These are phyloP conservation scores for Elsinoe batatas DNA, from an alignment of 2,329 filamentous ascomycete genomes.

Conservation along the genomic window DNA sequence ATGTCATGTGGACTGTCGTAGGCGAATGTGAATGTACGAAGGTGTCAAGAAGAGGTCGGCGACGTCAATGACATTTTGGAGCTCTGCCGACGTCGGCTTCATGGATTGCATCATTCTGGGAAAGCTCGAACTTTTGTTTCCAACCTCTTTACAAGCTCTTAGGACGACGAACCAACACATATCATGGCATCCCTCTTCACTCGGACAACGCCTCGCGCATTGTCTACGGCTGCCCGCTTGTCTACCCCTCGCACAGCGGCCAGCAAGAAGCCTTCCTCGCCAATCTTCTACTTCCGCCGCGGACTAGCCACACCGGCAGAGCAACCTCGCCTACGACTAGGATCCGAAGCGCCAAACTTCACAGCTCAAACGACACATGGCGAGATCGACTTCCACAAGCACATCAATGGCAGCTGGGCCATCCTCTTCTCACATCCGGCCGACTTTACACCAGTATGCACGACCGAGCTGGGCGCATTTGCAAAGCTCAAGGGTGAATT, in stretches of 20 bases:
- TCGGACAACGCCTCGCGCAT: constrained; percentile 28
- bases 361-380: constrained; percentile 66
- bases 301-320: constrained; percentile 28
- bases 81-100: no score
- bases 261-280: constrained; percentile 21
- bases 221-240: constrained; percentile 20
- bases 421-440: constrained; percentile 76
- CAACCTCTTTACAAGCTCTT: neutral
- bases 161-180: neutral
- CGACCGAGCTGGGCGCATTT: constrained; percentile 88
- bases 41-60: no score
- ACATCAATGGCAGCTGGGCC: constrained; percentile 68
- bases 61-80: no score
- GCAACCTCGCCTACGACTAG: constrained; percentile 35
- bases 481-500: constrained; percentile 85
- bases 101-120: no score
- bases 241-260: constrained; percentile 22
- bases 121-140: neutral
- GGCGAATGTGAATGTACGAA: no score
- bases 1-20: no score
- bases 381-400: constrained; percentile 73
- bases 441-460: constrained; percentile 92
- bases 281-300: constrained; percentile 29
- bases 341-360: constrained; percentile 65
- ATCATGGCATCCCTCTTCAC: constrained; percentile 28